A percentile compares a stretch with the other conserved stretches of the same genome.
These are phyloP conservation scores for Chytriomyces confervae DNA, from an alignment of 192 early-diverging fungal species.

Conservation along the genomic window DNA sequence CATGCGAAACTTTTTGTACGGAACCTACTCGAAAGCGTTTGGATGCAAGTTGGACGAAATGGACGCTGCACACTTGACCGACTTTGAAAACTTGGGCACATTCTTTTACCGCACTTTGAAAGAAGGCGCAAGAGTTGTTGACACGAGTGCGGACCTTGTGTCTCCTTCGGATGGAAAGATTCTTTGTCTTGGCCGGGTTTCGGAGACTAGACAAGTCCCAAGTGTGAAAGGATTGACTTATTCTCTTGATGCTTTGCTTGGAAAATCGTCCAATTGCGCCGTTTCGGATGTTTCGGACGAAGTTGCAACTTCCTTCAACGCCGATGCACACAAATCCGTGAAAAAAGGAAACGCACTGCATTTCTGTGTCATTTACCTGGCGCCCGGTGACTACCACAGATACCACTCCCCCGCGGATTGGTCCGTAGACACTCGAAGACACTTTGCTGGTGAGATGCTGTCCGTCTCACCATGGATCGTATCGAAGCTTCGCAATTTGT, in stretches of 20 bases:
- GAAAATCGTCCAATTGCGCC: constrained; percentile 47
- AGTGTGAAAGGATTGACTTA: constrained; percentile 96
- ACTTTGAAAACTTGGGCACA: constrained; percentile 82
- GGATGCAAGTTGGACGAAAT: constrained; percentile 94
- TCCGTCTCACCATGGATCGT: constrained; percentile 95
- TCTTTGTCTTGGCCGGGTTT: constrained; percentile 86
- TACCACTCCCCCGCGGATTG: constrained; percentile 98
- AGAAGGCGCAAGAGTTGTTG: constrained; percentile 76
- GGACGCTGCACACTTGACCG: constrained; percentile 76
- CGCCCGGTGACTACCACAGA: constrained; percentile 98
- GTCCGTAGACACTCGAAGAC: constrained; percentile 84
- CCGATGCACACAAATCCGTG: not conserved
- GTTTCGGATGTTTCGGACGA: not conserved
- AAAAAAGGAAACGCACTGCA: constrained; percentile 75
- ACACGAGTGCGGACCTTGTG: constrained; percentile 67
- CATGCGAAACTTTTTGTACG: constrained; percentile 78
- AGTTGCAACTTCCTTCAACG: not conserved
- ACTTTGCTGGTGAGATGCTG: constrained; percentile 95
- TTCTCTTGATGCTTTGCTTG: constrained; percentile 85
- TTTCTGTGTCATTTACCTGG: constrained; percentile 93
- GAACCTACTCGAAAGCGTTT: constrained; percentile 83
- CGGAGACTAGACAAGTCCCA: constrained; percentile 76
- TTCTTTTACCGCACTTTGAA: constrained; percentile 96
- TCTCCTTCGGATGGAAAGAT: constrained; percentile 92
- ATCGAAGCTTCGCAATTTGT: constrained; percentile 81